These are phyloP conservation scores for Suhomyces terraborum DNA, from an alignment of 1,139 yeast genomes.

Conservation along the genomic window DNA sequence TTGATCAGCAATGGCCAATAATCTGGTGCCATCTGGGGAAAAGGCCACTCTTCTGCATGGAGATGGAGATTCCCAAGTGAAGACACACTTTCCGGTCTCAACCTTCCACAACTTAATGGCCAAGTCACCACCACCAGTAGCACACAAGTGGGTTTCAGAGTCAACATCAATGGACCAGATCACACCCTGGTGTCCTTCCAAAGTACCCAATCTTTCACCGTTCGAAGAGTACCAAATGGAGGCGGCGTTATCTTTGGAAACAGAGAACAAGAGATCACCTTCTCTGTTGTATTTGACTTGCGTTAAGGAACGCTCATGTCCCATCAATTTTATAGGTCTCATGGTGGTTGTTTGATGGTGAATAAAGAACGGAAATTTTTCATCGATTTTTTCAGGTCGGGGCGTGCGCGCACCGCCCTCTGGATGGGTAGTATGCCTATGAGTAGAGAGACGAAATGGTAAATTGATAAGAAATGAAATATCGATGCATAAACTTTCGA, in stretches of 20 bases:
- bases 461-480: background rate
- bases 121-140: slow-evolving; percentile 92
- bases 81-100: slow-evolving; percentile 72
- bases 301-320: slow-evolving; percentile 84
- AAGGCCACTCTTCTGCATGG: slow-evolving; percentile 92
- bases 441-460: background rate
- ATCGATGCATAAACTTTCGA: too few species aligned
- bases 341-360: slow-evolving; percentile 23
- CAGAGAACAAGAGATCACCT: slow-evolving; percentile 91
- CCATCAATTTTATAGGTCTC: slow-evolving; percentile 64
- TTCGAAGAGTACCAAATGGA: slow-evolving; percentile 93
- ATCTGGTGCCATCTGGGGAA: slow-evolving; percentile 67
- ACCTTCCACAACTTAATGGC: slow-evolving; percentile 85
- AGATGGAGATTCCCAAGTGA: slow-evolving; percentile 74
- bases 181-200: slow-evolving; percentile 85
- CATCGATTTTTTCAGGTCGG: slow-evolving; percentile 15
- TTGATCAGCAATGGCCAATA: slow-evolving; percentile 83
- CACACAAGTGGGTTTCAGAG: slow-evolving; percentile 62
- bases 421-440: background rate
- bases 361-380: slow-evolving; percentile 14
- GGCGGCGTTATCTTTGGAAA: slow-evolving; percentile 87
- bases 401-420: slow-evolving; percentile 9
- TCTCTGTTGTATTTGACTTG: slow-evolving; percentile 93
- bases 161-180: slow-evolving; percentile 94
- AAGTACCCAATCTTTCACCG: slow-evolving; percentile 96